Evolutionary conservation across 2,329 filamentous ascomycete genomes (phyloP).

Genomic region (Blastomyces parvus): DNA sequence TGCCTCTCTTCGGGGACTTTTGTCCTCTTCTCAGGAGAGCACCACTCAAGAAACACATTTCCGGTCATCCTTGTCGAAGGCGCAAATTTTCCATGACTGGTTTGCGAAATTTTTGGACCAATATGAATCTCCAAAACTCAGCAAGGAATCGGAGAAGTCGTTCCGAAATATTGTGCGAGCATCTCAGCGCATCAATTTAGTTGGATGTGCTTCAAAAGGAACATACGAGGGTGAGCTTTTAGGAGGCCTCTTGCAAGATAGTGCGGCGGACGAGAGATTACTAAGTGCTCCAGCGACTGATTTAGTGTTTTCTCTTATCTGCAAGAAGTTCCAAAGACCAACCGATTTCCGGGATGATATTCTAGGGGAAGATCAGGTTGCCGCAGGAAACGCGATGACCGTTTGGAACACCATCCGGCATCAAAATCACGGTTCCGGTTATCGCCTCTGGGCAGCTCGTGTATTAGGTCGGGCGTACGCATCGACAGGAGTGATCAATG

Average conservation of each 20-base stretch:
- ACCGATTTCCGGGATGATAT: slow-evolving; percentile 53
- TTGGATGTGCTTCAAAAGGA: slow-evolving; percentile 59
- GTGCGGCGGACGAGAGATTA: slow-evolving; percentile 50
- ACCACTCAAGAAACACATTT: slow-evolving; percentile 81
- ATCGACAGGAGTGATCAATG: slow-evolving; percentile 55
- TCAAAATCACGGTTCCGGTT: slow-evolving; percentile 55
- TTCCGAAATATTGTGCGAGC: slow-evolving; percentile 61
- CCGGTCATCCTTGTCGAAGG: slow-evolving; percentile 63
- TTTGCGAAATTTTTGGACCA: slow-evolving; percentile 58
- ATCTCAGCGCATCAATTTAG: slow-evolving; percentile 56
- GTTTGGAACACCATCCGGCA: slow-evolving; percentile 68
- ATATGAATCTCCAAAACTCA: slow-evolving; percentile 48
- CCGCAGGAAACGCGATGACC: slow-evolving; percentile 52
- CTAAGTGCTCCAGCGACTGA: slow-evolving; percentile 59
- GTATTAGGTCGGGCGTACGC: slow-evolving; percentile 78
- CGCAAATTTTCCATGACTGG: slow-evolving; percentile 69
- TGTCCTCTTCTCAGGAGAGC: slow-evolving; percentile 63
- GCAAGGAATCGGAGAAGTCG: slow-evolving; percentile 42
- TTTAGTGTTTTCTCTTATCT: slow-evolving; percentile 45
- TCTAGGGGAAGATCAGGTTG: slow-evolving; percentile 56
- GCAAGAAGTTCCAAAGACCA: slow-evolving; percentile 60
- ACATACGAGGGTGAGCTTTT: slow-evolving; percentile 73
- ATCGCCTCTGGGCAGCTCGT: slow-evolving; percentile 74
- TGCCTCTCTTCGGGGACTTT: slow-evolving; percentile 65
- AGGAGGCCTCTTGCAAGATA: slow-evolving; percentile 69